These are phyloP conservation scores for Ogataea polymorpha DNA, from an alignment of 805 yeast genomes.

Conservation along the genomic window DNA sequence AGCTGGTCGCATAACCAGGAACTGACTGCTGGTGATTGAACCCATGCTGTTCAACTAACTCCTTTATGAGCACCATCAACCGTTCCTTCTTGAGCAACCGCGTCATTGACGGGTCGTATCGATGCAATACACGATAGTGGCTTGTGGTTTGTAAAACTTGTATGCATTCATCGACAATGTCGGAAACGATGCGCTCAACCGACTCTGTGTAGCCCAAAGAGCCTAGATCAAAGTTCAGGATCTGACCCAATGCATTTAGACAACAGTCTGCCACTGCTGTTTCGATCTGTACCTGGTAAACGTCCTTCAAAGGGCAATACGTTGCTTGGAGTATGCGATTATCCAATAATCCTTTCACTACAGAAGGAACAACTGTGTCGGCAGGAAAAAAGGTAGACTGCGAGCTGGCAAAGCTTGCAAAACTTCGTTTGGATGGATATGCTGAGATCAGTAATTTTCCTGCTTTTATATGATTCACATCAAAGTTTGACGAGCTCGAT, in stretches of 20 bases:
- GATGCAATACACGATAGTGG: neutral
- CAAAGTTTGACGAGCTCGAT: constrained; percentile 16
- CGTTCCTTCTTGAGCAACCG: constrained; percentile 17
- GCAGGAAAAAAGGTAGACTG: constrained; percentile 14
- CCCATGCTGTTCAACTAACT: constrained; percentile 2
- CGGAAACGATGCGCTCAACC: constrained; percentile 12
- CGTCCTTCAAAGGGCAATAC: constrained; percentile 21
- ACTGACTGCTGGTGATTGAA: neutral
- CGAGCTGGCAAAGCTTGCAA: constrained; percentile 1
- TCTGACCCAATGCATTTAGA: constrained; percentile 16
- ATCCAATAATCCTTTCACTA: constrained; percentile 11
- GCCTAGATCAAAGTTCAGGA: constrained; percentile 9
- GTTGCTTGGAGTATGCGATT: constrained; percentile 18
- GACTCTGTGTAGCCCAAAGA: constrained; percentile 1
- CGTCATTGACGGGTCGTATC: constrained; percentile 16
- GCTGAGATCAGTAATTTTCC: constrained; percentile 25
- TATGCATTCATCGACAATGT: constrained; percentile 14
- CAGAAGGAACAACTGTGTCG: constrained; percentile 14
- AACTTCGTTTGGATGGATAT: constrained; percentile 12
- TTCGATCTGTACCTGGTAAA: constrained; percentile 22
- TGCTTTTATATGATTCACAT: constrained; percentile 20
- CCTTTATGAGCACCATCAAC: constrained; percentile 10
- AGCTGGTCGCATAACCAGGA: constrained; percentile 6
- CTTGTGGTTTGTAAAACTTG: constrained; percentile 1
- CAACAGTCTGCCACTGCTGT: constrained; percentile 23